Percentiles rank a stretch among this genome's conserved stretches.
phyloP scores from a whole-genome alignment of 208 protist species.

The Trypanosoma scelopori region DNA sequence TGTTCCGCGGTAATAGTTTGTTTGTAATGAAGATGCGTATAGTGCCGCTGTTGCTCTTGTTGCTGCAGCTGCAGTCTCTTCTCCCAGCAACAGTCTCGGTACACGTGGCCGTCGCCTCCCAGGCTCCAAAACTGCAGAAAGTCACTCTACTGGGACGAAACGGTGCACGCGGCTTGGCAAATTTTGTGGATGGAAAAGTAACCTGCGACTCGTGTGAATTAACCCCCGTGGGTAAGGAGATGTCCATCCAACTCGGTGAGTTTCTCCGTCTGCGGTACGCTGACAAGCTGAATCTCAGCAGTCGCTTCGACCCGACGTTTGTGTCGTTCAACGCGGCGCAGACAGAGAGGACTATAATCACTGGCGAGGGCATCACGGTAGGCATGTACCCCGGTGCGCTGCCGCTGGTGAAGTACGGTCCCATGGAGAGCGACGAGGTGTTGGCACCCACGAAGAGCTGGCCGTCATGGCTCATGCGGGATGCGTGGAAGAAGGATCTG shows the following conservation, averaged over 20 bases:
- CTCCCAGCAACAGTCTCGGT: background rate
- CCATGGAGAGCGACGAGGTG: conserved; percentile 3
- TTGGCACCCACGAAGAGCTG: conserved; percentile 21
- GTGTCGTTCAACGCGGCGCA: conserved; percentile 5
- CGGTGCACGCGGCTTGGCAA: conserved; percentile 15
- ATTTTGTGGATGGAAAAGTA: conserved; percentile 5
- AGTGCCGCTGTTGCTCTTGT: background rate
- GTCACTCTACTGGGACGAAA: conserved; percentile 17
- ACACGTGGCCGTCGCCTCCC: background rate
- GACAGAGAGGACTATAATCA: conserved; percentile 16
- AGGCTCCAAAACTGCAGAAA: conserved; percentile 10
- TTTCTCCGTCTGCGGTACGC: conserved; percentile 13
- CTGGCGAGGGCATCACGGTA: conserved; percentile 10
- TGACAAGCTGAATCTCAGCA: conserved; percentile 3
- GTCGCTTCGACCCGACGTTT: conserved; percentile 4
- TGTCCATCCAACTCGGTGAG: conserved; percentile 14
- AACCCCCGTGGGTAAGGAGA: conserved; percentile 2
- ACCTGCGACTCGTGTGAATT: conserved; percentile 15
- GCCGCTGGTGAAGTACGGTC: conserved; percentile 14
- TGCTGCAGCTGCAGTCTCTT: background rate
- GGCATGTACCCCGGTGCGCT: conserved; percentile 13
- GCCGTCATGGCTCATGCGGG: conserved; percentile 16
- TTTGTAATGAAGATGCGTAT: background rate
- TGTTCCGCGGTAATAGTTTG: background rate
- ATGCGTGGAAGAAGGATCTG: conserved; percentile 10